Evolutionary conservation across 2,329 filamentous ascomycete genomes (phyloP).

Genomic region (Cladophialophora bantiana): DNA sequence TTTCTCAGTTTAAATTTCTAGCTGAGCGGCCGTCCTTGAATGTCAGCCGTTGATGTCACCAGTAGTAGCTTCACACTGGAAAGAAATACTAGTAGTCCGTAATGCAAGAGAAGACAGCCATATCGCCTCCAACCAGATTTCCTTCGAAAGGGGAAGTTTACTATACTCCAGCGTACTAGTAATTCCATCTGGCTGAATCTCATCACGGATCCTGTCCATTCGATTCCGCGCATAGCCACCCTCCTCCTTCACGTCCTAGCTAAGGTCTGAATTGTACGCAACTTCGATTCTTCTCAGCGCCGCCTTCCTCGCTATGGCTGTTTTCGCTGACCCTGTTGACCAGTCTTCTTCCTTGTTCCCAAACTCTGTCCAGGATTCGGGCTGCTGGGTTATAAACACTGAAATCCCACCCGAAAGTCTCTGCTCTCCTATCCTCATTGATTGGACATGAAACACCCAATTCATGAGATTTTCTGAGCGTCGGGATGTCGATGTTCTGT

Average conservation of each 20-base stretch:
- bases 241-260: not conserved
- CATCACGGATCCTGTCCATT: not conserved
- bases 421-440: not conserved
- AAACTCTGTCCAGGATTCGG: not conserved
- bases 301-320: not conserved
- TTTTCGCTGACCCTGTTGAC: not conserved
- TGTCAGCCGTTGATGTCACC: not conserved
- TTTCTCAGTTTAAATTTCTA: too few species aligned
- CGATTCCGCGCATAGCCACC: not conserved
- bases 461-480: slow-evolving; percentile 5
- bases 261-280: not conserved
- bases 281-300: not conserved
- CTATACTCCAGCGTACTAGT: not conserved
- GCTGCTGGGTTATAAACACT: not conserved
- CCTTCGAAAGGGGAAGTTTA: not conserved
- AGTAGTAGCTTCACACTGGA: not conserved
- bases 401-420: slow-evolving; percentile 1
- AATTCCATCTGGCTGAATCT: not conserved
- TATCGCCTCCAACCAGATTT: not conserved
- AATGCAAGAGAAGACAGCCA: slow-evolving; percentile 1
- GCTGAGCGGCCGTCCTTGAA: too few species aligned
- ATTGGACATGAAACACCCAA: not conserved
- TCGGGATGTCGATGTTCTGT: slow-evolving; percentile 1
- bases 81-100: not conserved
- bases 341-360: not conserved